These are phyloP conservation scores for Yamadazyma endophytica DNA, from an alignment of 805 yeast species.

Conservation along the genomic window DNA sequence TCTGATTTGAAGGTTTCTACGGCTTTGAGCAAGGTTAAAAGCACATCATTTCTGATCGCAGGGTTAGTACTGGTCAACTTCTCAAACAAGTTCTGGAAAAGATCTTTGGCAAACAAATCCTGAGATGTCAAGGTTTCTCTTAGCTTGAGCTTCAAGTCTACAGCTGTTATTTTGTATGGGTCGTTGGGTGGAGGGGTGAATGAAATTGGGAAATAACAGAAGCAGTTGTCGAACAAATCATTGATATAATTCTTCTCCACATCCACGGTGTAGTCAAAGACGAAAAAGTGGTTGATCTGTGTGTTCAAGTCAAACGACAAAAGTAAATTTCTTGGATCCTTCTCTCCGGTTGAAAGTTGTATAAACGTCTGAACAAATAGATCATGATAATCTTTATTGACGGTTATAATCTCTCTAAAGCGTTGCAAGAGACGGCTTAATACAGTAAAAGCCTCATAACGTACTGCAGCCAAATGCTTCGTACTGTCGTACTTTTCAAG, in stretches of 20 bases:
- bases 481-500: slow-evolving; percentile 48
- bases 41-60: slow-evolving; percentile 67
- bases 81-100: slow-evolving; percentile 73
- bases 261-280: slow-evolving; percentile 21
- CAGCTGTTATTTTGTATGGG: slow-evolving; percentile 76
- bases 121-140: slow-evolving; percentile 61
- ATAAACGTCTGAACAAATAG: slow-evolving; percentile 54
- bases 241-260: slow-evolving; percentile 44
- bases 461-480: slow-evolving; percentile 54
- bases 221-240: slow-evolving; percentile 80
- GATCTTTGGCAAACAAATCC: slow-evolving; percentile 61
- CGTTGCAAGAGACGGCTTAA: slow-evolving; percentile 31
- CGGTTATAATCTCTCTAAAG: slow-evolving; percentile 14
- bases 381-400: slow-evolving; percentile 24
- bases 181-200: slow-evolving; percentile 91
- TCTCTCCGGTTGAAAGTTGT: slow-evolving; percentile 78
- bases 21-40: slow-evolving; percentile 58
- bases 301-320: slow-evolving; percentile 58
- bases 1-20: slow-evolving; percentile 47
- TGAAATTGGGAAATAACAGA: slow-evolving; percentile 95
- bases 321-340: slow-evolving; percentile 87
- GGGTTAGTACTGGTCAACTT: slow-evolving; percentile 76
- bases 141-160: slow-evolving; percentile 61
- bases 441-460: slow-evolving; percentile 56
- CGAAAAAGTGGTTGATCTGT: slow-evolving; percentile 38